Evolutionary conservation across 257 asterid genomes (phyloP), one percentile per base, ranked within the genome.

Genomic region (Eustoma russellianum): DNA sequence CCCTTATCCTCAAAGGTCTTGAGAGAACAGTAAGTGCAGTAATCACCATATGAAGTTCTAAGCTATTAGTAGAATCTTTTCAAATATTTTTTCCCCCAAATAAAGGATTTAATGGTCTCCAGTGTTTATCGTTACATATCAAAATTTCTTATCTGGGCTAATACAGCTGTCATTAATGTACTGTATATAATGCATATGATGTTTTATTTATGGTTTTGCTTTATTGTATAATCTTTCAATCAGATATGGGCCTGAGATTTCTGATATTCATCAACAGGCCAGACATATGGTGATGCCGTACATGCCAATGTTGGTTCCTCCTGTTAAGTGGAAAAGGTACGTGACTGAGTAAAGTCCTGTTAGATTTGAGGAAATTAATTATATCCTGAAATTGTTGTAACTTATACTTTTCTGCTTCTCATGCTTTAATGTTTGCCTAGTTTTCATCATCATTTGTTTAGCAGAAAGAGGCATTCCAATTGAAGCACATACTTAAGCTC

Each of bases 301-400:
- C 67, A 86, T 90, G 98, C 98, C 98, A 48, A 90, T 90, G 98
- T 66, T 90, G 72, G 83, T 90, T 67, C 93, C 80, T 69, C 96
- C 98, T 60, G 75, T 81, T 74, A 86, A 83, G 79, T 86, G 96
- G 98, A 78, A 77, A 70, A 81, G 96, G 98, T 84, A 84, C 53
- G 43, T 38, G 43, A 38, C 43, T 38, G 43, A 11, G 17, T 7
- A 11, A 55, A 6, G 17, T 18, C 15, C 49, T 47, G 16, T 55
- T 15, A 47, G 13, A 11, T 5, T 13, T 4, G 17, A 7, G 44
- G 38, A 17, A 18, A 33, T 18, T 34, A 19, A 16, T 16, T 38
- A 19, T 15, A 18, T 46, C 4, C 38, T 48, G 13, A 46, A 18
- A 28, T 13, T 9, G n/a, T 18, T 38, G n/a, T 10, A 15, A 13